Base-by-base conservation (phyloP, 73 alveolate species). In the Symbiodinium pilosum region DNA sequence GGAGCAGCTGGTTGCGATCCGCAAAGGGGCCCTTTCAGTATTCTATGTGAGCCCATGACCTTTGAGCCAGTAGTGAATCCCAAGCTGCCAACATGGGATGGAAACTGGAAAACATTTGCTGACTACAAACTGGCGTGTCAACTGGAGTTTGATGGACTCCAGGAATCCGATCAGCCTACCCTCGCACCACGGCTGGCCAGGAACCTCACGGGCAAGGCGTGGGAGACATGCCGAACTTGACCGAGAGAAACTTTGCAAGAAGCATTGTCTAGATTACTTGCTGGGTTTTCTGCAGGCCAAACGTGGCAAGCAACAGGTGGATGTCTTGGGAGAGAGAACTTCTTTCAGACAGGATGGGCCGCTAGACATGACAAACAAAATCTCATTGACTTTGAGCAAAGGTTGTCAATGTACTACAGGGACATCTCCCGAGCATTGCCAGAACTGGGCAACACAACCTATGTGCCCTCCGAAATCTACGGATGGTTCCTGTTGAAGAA, bases 401-500 rank as follows among this genome's bases (percentile, higher is more conserved):
- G 92, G 20, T 43, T 34, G 2, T 12, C 9, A 3, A 8, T 26
- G 47, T 56, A 43, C 73, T 3, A 26, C 0, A 30, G 51, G 0
- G 59, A 84, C 59, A 43, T 84, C 43, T 32, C 12, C 75, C 51
- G 54, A 38, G 92, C 92, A 18, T 3, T 84, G 44, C 1, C 39
- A 2, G 92, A 36, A 18, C 38, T 84, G 44, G 14, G 59, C 14
- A 43, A n/a, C 3, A 1, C 21, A 52, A 68, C 34, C 56, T 20
- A 7, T 18, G 47, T 75, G 1, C 86, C 86, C 1, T 1, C 86
- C 7, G 86, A 75, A 47, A 75, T 75, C 86, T 39, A 75, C 34
- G 92, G 51, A 43, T 84, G 92, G 92, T 84, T 42, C 73, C 43
- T 84, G 42, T 43, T 84, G n/a, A 41, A 84, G 75, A n/a, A 42